These are phyloP conservation scores for Collybia mongolica DNA, from an alignment of 768 basidiomycete species.

Conservation along the genomic window DNA sequence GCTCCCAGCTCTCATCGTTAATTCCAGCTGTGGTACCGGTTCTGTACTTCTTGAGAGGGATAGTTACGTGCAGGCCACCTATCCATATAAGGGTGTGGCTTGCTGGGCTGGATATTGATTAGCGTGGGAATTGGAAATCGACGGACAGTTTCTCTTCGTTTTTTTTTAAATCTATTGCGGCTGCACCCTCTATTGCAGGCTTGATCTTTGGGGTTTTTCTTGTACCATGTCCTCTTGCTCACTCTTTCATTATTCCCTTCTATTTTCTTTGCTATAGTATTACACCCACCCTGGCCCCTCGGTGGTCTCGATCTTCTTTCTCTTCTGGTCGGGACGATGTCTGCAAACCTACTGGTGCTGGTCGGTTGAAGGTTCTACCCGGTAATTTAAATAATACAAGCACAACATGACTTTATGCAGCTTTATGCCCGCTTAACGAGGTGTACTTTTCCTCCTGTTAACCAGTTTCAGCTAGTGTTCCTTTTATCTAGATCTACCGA, in stretches of 20 bases:
- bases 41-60: background rate
- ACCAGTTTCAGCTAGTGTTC: too few relatives aligned
- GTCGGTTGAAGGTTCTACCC: constrained; percentile 8
- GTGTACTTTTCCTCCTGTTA: too few relatives aligned
- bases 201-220: constrained; percentile 16
- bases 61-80: background rate
- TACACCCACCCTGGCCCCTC: constrained; percentile 3
- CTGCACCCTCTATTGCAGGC: constrained; percentile 2
- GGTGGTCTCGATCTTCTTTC: constrained; percentile 8
- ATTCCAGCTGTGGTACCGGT: constrained; percentile 4
- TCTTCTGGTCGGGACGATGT: constrained; percentile 7
- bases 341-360: constrained; percentile 8
- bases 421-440: too few relatives aligned
- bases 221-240: constrained; percentile 11
- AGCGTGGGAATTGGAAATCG: background rate
- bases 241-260: constrained; percentile 9
- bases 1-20: constrained; percentile 61
- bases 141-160: constrained; percentile 10
- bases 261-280: background rate
- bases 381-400: constrained; percentile 6
- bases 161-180: background rate
- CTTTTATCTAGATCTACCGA: too few relatives aligned
- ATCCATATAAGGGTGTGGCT: background rate
- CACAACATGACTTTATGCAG: constrained; percentile 9
- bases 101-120: constrained; percentile 6